These are phyloP conservation scores for Picea sitchensis DNA, from an alignment of 75 land plant species.

Conservation along the genomic window DNA sequence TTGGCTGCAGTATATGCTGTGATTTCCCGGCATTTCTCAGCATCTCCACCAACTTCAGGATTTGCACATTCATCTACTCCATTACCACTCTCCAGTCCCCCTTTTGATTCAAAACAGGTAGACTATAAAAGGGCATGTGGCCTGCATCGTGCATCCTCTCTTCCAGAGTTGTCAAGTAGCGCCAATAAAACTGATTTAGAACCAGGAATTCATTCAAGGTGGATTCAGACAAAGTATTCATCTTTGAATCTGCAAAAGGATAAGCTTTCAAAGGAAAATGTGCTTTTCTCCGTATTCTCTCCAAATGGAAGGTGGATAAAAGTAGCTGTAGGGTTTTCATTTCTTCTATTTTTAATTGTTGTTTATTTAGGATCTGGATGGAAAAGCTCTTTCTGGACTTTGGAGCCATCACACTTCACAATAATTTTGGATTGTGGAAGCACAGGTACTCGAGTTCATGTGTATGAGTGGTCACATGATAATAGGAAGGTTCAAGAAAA, in stretches of 20 bases:
- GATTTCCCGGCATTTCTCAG: neutral
- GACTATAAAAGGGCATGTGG: neutral
- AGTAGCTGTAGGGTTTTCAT: neutral
- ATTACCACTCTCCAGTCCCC: neutral
- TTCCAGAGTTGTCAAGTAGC: neutral
- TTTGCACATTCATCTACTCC: constrained; percentile 1
- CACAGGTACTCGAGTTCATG: constrained; percentile 67
- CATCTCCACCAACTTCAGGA: neutral
- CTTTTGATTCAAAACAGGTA: neutral
- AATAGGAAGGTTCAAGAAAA: constrained; percentile 9
- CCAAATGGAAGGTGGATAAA: constrained; percentile 10
- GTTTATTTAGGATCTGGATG: constrained; percentile 3
- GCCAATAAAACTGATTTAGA: neutral
- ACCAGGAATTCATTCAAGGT: neutral
- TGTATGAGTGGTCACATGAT: constrained; percentile 36
- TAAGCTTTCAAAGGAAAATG: constrained; percentile 4
- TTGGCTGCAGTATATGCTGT: neutral
- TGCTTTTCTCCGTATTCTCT: neutral
- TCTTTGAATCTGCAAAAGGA: neutral
- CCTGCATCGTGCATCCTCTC: neutral
- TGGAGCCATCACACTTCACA: constrained; percentile 31
- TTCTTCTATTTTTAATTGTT: constrained; percentile 3
- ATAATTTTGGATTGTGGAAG: constrained; percentile 83
- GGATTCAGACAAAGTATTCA: constrained; percentile 1
- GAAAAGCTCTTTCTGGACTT: neutral